Evolutionary conservation across 2,329 filamentous ascomycete genomes (phyloP), one percentile per base, ranked within the genome.

Genomic region (Pseudogymnoascus sp.): DNA sequence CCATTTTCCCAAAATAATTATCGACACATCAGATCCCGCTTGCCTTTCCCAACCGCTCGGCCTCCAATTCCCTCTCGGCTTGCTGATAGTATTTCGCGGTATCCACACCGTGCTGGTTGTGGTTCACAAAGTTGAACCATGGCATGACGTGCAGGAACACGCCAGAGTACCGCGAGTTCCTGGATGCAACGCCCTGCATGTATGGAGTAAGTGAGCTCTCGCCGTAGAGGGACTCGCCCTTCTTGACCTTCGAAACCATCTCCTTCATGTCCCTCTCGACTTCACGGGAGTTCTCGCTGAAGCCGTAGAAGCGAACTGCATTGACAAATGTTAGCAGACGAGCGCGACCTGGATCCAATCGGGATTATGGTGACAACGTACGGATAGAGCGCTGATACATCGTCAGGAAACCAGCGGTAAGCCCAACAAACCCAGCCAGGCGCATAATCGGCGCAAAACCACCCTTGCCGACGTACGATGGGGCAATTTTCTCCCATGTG

Each of bases 101-200:
- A 76, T 99, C 95, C 65, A 99, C 90, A 71, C 95, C 95, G 76
- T 99, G 95, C 84, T 96, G 81, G 75, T 85, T 88, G 79, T 99
- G 95, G 79, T 99, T 98, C 74, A 96, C 93, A 79, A 99, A 90
- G 82, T 99, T 99, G 80, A 96, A 93, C 95, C 93, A 98, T 41
- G 93, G 93, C 64, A 99, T 80, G 63, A 93, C 85, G 74, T 92
- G 89, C 69, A 90, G 80, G 77, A 93, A 95, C 34, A 95, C 81
- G 43, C 90, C 89, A 39, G 90, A 88, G 81, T 96, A 98, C 74
- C 95, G 85, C 73, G 92, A 96, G 81, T 99, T 96, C 71, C 95
- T 84, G 65, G 91, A 87, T 62, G 95, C 93, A 41, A 97, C 89
- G 66, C 93, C 95, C 79, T 99, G 95, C 82, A 97, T 89, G 78